Evolutionary conservation across 305 asterid genomes (phyloP).

Genomic region (Solanum hybrid): DNA sequence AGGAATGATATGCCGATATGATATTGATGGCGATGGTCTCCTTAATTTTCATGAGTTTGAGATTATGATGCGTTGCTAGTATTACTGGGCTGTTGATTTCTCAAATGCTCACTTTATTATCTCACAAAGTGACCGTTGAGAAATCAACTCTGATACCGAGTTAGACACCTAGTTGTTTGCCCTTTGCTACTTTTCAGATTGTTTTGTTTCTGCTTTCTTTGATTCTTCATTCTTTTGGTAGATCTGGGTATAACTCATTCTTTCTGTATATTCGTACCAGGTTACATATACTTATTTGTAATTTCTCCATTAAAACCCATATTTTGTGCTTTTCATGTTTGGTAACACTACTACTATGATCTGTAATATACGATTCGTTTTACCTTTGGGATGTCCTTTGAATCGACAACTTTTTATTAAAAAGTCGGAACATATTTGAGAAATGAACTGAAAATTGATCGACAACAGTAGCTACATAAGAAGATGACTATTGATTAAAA

Average conservation of each 20-base stretch:
- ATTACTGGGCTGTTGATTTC: neutral
- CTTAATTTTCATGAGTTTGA: constrained; percentile 57
- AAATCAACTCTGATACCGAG: neutral
- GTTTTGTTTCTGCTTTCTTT: neutral
- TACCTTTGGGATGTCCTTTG: neutral
- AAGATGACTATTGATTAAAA: neutral
- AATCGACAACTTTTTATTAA: neutral
- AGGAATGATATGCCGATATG: constrained; percentile 47
- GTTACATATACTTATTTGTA: neutral
- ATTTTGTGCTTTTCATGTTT: neutral
- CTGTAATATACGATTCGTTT: neutral
- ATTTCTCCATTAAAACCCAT: neutral
- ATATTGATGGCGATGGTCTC: constrained; percentile 58
- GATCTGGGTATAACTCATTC: neutral
- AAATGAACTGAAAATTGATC: neutral
- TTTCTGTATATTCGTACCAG: neutral
- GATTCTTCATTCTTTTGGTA: neutral
- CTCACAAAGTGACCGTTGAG: neutral
- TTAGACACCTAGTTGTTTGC: neutral
- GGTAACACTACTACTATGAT: neutral
- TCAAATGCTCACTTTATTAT: neutral
- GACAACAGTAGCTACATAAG: neutral
- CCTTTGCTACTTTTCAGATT: neutral
- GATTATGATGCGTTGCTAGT: constrained; percentile 40
- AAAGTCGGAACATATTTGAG: neutral